Conservation (phyloP, 1,284 basidiomycete genomes). For the Heterobasidion irregulare region DNA sequence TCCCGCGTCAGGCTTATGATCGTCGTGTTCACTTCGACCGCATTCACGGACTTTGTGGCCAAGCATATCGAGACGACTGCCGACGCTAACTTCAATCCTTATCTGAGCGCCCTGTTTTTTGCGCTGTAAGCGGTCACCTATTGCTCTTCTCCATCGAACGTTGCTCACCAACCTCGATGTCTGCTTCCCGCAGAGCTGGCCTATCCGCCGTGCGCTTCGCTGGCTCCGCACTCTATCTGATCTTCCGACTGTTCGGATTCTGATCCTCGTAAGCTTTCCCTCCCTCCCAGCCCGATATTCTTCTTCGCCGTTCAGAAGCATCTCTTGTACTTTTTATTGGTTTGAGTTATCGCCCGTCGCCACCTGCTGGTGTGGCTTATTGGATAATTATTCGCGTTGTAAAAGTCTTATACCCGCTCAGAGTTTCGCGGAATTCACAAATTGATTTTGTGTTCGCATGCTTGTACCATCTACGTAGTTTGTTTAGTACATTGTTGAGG, state of each 20-base stretch:
- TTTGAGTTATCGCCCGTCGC: neutral
- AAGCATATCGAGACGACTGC: constrained; percentile 37
- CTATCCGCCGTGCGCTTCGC: constrained; percentile 73
- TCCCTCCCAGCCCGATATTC: neutral
- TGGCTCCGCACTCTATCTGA: constrained; percentile 70
- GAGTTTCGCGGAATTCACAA: neutral
- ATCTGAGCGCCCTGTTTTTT: constrained; percentile 77
- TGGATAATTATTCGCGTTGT: neutral
- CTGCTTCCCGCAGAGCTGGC: constrained; percentile 44
- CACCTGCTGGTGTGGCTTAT: neutral
- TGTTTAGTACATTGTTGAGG: neutral
- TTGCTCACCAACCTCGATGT: constrained; percentile 3
- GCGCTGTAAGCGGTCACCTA: constrained; percentile 52
- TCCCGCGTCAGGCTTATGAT: constrained; percentile 56
- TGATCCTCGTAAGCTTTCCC: constrained; percentile 12
- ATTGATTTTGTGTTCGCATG: constrained; percentile 1
- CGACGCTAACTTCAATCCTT: constrained; percentile 71
- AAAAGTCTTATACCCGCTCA: neutral
- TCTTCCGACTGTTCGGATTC: constrained; percentile 62
- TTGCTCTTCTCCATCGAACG: constrained; percentile 1
- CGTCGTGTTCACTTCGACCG: constrained; percentile 72
- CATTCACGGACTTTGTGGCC: constrained; percentile 61
- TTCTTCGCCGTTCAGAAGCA: neutral
- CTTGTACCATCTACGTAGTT: neutral
- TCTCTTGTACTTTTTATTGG: neutral